These are phyloP conservation scores for Starmerella floricola DNA, from an alignment of 805 yeast genomes.

Conservation along the genomic window DNA sequence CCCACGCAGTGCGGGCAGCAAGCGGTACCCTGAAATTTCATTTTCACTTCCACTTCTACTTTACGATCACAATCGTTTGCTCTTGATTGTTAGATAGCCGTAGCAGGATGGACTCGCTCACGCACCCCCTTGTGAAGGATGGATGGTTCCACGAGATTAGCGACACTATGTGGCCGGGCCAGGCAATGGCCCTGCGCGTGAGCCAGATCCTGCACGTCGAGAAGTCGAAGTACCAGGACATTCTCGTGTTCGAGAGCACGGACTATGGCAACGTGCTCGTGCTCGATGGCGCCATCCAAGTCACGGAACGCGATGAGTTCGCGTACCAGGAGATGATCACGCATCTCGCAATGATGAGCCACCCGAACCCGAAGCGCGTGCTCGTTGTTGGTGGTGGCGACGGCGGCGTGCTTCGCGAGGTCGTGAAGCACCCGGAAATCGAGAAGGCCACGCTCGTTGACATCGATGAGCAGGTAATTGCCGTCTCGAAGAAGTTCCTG, in stretches of 20 bases:
- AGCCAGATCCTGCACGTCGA: slow-evolving; percentile 76
- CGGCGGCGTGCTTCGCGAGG: slow-evolving; percentile 94
- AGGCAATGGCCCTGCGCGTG: slow-evolving; percentile 85
- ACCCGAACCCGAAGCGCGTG: slow-evolving; percentile 87
- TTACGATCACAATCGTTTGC: neutral
- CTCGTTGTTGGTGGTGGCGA: slow-evolving; percentile 98
- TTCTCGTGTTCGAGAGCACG: slow-evolving; percentile 81
- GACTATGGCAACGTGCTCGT: slow-evolving; percentile 93
- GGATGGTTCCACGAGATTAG: slow-evolving; percentile 97
- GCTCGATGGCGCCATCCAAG: slow-evolving; percentile 89
- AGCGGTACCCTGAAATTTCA: no score
- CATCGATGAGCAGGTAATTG: slow-evolving; percentile 86
- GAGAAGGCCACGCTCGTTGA: slow-evolving; percentile 89
- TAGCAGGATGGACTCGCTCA: slow-evolving; percentile 18
- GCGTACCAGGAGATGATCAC: slow-evolving; percentile 98
- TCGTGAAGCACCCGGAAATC: slow-evolving; percentile 75
- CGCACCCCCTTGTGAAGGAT: slow-evolving; percentile 33
- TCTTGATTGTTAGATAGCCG: neutral
- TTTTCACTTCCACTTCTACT: neutral
- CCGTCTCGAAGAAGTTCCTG: slow-evolving; percentile 71
- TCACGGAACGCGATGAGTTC: slow-evolving; percentile 93
- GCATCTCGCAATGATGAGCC: slow-evolving; percentile 83
- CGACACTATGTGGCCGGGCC: slow-evolving; percentile 98
- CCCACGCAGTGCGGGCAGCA: no score
- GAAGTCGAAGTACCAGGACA: slow-evolving; percentile 84